A percentile compares a stretch with the other conserved stretches of the same genome.
Conservation (phyloP, 2,329 filamentous ascomycete species). For the Rhynchosporium secalis region DNA sequence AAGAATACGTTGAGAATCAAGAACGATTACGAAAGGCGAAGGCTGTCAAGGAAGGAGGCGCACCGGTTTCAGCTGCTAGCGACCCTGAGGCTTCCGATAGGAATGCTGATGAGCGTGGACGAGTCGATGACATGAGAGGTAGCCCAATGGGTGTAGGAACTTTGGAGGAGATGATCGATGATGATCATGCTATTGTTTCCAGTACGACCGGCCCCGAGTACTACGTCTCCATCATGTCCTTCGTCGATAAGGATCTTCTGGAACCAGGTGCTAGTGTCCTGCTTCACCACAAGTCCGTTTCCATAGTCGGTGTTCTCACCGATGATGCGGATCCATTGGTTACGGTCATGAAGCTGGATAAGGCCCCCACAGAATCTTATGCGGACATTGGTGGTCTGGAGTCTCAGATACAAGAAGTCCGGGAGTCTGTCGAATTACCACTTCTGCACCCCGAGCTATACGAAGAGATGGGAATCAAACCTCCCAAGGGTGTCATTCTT, state of each 20-base stretch:
- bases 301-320: slow-evolving; percentile 94
- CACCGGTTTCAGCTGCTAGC: slow-evolving; percentile 55
- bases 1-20: slow-evolving; percentile 99
- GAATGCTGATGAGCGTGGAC: slow-evolving; percentile 89
- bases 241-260: slow-evolving; percentile 97
- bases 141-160: slow-evolving; percentile 99
- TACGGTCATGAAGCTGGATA: slow-evolving; percentile 99
- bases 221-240: slow-evolving; percentile 99
- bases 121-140: slow-evolving; percentile 97
- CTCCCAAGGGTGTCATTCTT: slow-evolving; percentile 97
- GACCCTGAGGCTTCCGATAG: slow-evolving; percentile 78
- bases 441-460: slow-evolving; percentile 95
- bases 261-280: slow-evolving; percentile 95
- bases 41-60: slow-evolving; percentile 69
- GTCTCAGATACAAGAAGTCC: slow-evolving; percentile 92
- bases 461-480: slow-evolving; percentile 99
- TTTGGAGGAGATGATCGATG: slow-evolving; percentile 97
- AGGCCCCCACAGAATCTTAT: slow-evolving; percentile 96
- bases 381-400: slow-evolving; percentile 98
- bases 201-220: slow-evolving; percentile 97
- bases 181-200: slow-evolving; percentile 97
- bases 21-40: slow-evolving; percentile 93
- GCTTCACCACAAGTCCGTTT: slow-evolving; percentile 96
- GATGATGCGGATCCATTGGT: slow-evolving; percentile 95
- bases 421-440: slow-evolving; percentile 94